Base-by-base conservation (phyloP, 805 yeast genomes). In the Torulaspora microellipsoides region DNA sequence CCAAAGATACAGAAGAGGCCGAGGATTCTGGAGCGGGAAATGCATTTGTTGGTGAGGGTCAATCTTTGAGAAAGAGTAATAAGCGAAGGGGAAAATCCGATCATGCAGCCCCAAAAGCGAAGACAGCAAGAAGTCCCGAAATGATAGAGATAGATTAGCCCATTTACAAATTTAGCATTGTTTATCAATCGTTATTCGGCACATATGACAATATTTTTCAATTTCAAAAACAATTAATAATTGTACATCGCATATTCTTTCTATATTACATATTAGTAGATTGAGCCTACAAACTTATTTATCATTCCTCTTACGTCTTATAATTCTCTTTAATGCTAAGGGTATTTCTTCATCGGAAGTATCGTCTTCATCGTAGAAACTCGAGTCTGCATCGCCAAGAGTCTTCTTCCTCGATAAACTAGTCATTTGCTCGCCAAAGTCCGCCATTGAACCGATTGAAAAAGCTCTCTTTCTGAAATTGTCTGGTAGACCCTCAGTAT, bases 71-170 rank as follows among this genome's bases (percentile, higher is more conserved):
- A 58, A 80, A 79, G 51, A 76, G 79, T 47, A 75, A 71, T 55
- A 87, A 86, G 57, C 71, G 95, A 41, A 83, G 82, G 50, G 86
- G 80, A 43, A 72, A 69, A 35, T 39, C 42, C n/a, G 65, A 66
- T 12, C 78, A 77, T 60, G 71, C 72, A 2, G 69, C 81, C n/a
- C 65, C 77, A 29, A 82, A 80, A 55, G 75, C 83, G 45, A 80
- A 81, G 51, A 76, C 80, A 8, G 67, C 68, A 40, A 66, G 81
- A 37, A 80, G 85, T 51, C 91, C 93, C 0, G 95, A 86, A 47
- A 75, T 78, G n/a, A 85, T 85, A 41, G 87, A 85, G 60, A 83
- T 86, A 48, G 95, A 85, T 65, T 80, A 68, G 50, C 9, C 34
- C 38, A 15, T 14, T 29, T 23, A 27, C 25, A 8, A 4, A 5